These are phyloP conservation scores for Myxozyma neotropica DNA, from an alignment of 805 yeast species.

Conservation along the genomic window DNA sequence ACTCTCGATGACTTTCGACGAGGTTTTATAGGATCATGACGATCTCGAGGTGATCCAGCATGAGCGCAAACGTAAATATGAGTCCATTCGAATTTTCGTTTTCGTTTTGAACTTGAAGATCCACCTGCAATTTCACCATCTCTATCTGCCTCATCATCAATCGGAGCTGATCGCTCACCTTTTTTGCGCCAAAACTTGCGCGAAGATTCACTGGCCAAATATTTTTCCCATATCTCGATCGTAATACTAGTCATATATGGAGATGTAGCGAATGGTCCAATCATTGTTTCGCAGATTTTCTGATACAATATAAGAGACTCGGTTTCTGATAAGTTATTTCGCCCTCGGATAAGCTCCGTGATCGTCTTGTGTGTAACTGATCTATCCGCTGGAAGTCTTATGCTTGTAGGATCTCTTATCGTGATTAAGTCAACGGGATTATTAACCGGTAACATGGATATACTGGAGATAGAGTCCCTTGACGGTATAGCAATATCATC, in stretches of 20 bases:
- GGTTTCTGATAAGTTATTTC: not conserved
- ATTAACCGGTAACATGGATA: not conserved
- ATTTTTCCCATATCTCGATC: constrained; percentile 6
- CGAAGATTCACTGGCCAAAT: constrained; percentile 4
- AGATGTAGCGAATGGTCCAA: constrained; percentile 10
- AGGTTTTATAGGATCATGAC: constrained; percentile 25
- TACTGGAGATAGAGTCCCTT: not conserved
- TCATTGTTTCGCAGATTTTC: not conserved
- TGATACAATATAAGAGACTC: not conserved
- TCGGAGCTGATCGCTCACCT: not conserved
- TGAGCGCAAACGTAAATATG: constrained; percentile 20
- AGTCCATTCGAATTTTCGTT: constrained; percentile 50
- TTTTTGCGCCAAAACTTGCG: constrained; percentile 17
- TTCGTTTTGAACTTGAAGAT: not conserved
- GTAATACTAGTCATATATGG: constrained; percentile 12
- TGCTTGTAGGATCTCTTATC: not conserved
- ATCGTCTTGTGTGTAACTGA: not conserved
- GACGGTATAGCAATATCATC: not conserved
- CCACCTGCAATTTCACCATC: not conserved
- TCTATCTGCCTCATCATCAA: no score
- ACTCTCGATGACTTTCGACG: constrained; percentile 9
- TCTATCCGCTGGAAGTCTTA: not conserved
- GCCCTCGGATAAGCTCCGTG: not conserved
- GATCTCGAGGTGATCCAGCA: constrained; percentile 17
- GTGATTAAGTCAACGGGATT: not conserved